Evolutionary conservation across 164 flowering plant genomes (phyloP).

Genomic region (Annona squamosa): DNA sequence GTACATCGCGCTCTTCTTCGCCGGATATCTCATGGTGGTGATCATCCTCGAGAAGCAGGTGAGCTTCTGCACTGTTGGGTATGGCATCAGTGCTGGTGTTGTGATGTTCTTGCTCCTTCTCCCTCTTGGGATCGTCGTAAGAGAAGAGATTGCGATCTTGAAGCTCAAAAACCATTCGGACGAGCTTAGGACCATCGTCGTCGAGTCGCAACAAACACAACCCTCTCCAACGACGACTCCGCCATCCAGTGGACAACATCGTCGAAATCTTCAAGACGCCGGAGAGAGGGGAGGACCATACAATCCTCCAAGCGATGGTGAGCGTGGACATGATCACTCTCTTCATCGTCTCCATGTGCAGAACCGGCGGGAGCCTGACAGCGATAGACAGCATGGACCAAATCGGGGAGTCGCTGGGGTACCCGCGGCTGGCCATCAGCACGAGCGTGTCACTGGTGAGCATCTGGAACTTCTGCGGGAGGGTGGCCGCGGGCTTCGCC

Average conservation of each 20-base stretch:
- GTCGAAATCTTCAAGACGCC: conserved; percentile 35
- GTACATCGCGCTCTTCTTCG: conserved; percentile 28
- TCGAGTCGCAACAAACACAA: neutral
- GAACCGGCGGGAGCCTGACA: conserved; percentile 49
- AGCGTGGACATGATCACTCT: conserved; percentile 56
- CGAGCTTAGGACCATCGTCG: neutral
- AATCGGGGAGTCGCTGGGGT: conserved; percentile 45
- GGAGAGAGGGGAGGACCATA: conserved; percentile 54
- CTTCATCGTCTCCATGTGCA: conserved; percentile 43
- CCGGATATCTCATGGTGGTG: conserved; percentile 29
- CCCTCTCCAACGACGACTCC: neutral
- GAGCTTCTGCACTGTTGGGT: conserved; percentile 13
- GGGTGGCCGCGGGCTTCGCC: conserved; percentile 41
- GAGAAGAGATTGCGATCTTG: conserved; percentile 12
- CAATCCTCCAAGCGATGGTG: conserved; percentile 54
- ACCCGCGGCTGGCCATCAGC: conserved; percentile 30
- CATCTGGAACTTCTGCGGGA: conserved; percentile 57
- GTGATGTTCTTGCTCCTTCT: conserved; percentile 21
- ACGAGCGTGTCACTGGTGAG: conserved; percentile 57
- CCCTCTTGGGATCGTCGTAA: conserved; percentile 21
- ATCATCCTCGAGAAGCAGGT: conserved; percentile 26
- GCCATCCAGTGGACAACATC: neutral
- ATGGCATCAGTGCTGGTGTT: conserved; percentile 12
- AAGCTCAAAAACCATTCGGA: conserved; percentile 3
- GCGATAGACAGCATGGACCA: conserved; percentile 68